Evolutionary conservation across 78 protist species (phyloP).

Genomic region (Planoprotostelium fungivorum): DNA sequence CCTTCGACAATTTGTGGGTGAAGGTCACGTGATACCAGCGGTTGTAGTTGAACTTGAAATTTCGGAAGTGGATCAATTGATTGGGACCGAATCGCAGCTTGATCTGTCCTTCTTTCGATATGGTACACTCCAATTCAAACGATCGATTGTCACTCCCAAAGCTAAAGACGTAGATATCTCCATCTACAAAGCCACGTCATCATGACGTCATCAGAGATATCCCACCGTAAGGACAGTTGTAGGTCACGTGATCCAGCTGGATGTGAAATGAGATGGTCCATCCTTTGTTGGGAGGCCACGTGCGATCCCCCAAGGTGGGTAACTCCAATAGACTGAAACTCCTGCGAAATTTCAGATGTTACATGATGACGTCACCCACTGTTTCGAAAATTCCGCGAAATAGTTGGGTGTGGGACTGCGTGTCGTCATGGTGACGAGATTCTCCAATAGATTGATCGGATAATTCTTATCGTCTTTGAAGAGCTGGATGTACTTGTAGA

Average conservation of each 20-base stretch:
- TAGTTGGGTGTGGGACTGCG: constrained; percentile 26
- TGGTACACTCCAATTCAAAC: background rate
- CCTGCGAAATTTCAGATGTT: background rate
- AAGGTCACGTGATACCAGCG: background rate
- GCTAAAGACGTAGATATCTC: background rate
- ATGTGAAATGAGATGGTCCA: constrained; percentile 29
- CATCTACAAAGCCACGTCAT: too few relatives aligned
- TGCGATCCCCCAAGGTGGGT: constrained; percentile 25
- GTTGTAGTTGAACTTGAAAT: background rate
- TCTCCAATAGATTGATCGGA: constrained; percentile 37
- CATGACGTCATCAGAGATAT: background rate
- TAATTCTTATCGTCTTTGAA: constrained; percentile 21
- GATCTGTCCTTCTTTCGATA: background rate
- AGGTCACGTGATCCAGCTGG: constrained; percentile 35
- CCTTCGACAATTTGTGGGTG: background rate
- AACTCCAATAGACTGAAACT: constrained; percentile 39
- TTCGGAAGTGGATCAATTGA: background rate
- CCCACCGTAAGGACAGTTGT: constrained; percentile 24
- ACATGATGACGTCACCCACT: background rate
- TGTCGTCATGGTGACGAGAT: constrained; percentile 15
- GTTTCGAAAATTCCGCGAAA: constrained; percentile 54
- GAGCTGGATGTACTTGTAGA: constrained; percentile 36
- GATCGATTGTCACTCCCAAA: background rate
- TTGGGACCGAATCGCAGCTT: background rate
- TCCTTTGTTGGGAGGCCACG: constrained; percentile 63